phyloP scores from a whole-genome alignment of 805 yeast species.

The Saccharomycopsis javanensis region DNA sequence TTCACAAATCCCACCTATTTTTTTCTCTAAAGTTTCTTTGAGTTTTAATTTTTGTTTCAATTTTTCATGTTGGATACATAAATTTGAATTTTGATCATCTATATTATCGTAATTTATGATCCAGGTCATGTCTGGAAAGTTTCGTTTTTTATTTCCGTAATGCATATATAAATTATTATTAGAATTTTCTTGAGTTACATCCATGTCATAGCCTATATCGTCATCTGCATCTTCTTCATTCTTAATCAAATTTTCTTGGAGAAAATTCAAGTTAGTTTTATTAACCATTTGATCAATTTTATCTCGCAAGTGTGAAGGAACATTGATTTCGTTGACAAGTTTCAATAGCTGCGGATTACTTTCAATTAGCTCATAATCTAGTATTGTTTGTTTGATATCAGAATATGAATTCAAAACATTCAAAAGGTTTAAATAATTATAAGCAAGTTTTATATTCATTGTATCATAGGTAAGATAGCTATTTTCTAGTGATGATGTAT shows the following conservation, averaged over 20 bases:
- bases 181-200: constrained; percentile 2
- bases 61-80: constrained; percentile 29
- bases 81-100: constrained; percentile 17
- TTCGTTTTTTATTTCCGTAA: constrained; percentile 2
- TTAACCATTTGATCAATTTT: constrained; percentile 36
- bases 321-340: constrained; percentile 26
- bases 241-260: constrained; percentile 8
- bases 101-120: constrained; percentile 30
- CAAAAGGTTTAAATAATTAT: constrained; percentile 12
- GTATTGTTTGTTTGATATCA: constrained; percentile 63
- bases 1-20: constrained; percentile 5
- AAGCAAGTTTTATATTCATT: constrained; percentile 27
- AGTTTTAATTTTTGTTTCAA: constrained; percentile 24
- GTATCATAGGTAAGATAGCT: constrained; percentile 21
- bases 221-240: constrained; percentile 20
- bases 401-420: constrained; percentile 44
- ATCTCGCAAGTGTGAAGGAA: constrained; percentile 34
- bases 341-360: constrained; percentile 14
- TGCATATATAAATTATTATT: not conserved
- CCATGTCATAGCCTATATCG: constrained; percentile 15
- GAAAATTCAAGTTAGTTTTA: constrained; percentile 26
- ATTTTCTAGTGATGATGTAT: not conserved
- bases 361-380: constrained; percentile 34
- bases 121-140: constrained; percentile 23
- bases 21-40: constrained; percentile 22